Conservation (phyloP, 306 rosid species). For the Lathyrus sativus region DNA sequence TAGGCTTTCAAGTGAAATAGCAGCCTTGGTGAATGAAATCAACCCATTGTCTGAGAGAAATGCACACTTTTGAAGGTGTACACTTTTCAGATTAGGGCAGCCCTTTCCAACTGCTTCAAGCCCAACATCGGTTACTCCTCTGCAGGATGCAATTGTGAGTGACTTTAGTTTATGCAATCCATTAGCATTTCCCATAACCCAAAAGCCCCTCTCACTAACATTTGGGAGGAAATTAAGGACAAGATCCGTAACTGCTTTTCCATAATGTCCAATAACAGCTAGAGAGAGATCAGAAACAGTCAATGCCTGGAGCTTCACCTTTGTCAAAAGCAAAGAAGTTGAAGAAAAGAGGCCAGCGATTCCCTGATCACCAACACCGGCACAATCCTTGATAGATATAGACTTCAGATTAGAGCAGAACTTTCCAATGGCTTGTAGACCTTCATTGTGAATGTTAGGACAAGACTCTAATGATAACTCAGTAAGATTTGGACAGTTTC, state of each 20-base stretch:
- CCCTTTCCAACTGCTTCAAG: conserved; percentile 86
- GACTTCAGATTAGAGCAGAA: conserved; percentile 68
- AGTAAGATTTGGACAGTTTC: conserved; percentile 66
- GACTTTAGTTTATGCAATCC: conserved; percentile 89
- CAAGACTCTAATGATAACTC: conserved; percentile 79
- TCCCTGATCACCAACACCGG: conserved; percentile 79
- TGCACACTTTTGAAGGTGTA: conserved; percentile 62
- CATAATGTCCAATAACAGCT: conserved; percentile 93
- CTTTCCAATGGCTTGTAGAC: conserved; percentile 78
- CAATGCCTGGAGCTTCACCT: conserved; percentile 84
- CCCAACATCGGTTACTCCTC: conserved; percentile 77
- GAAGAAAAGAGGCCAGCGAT: conserved; percentile 71
- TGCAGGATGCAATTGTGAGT: conserved; percentile 73
- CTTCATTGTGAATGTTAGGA: conserved; percentile 68
- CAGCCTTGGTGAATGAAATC: conserved; percentile 70
- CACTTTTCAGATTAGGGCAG: conserved; percentile 75
- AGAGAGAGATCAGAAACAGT: conserved; percentile 77
- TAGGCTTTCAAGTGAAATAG: conserved; percentile 75
- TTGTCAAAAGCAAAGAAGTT: conserved; percentile 53
- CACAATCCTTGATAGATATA: conserved; percentile 68
- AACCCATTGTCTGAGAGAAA: conserved; percentile 78
- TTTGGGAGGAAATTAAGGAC: conserved; percentile 66
- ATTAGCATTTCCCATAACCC: conserved; percentile 88
- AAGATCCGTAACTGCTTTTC: conserved; percentile 74
- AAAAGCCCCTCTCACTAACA: conserved; percentile 84